Evolutionary conservation across 768 basidiomycete species (phyloP).

Genomic region (Suillus fuscotomentosus): DNA sequence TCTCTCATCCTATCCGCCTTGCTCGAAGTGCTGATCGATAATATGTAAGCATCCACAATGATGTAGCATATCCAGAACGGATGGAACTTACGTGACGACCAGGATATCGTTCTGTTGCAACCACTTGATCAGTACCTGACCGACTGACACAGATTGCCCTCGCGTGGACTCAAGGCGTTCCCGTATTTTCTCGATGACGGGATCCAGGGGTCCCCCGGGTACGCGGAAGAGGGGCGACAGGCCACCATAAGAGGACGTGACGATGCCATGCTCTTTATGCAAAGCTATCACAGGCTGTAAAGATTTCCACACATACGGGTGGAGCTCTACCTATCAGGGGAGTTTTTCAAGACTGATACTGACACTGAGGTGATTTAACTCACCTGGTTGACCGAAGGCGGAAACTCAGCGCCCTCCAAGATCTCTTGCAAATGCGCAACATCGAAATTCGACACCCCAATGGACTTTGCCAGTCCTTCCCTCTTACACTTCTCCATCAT

Average conservation of each 20-base stretch:
- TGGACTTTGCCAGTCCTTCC: constrained; percentile 38
- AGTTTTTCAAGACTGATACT: neutral
- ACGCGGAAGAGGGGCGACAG: constrained; percentile 9
- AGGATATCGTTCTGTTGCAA: constrained; percentile 10
- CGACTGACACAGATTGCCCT: constrained; percentile 14
- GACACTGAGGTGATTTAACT: neutral
- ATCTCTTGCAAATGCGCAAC: constrained; percentile 51
- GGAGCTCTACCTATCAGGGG: constrained; percentile 53
- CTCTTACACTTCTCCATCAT: constrained; percentile 55
- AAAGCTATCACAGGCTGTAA: constrained; percentile 19
- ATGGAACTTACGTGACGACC: neutral
- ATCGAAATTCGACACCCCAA: constrained; percentile 71
- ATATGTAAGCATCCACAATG: neutral
- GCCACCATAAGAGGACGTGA: constrained; percentile 31
- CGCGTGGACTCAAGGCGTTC: constrained; percentile 14
- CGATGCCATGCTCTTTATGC: constrained; percentile 18
- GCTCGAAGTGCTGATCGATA: constrained; percentile 17
- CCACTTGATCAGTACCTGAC: constrained; percentile 21
- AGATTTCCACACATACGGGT: constrained; percentile 53
- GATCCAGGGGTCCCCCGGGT: constrained; percentile 17
- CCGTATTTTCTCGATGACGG: constrained; percentile 27
- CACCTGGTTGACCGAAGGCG: constrained; percentile 74
- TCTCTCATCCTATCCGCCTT: constrained; percentile 22
- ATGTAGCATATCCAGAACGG: neutral
- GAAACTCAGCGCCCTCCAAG: constrained; percentile 48